phyloP scores from a whole-genome alignment of 116 monocot species.

The Phalaenopsis hybrid region DNA sequence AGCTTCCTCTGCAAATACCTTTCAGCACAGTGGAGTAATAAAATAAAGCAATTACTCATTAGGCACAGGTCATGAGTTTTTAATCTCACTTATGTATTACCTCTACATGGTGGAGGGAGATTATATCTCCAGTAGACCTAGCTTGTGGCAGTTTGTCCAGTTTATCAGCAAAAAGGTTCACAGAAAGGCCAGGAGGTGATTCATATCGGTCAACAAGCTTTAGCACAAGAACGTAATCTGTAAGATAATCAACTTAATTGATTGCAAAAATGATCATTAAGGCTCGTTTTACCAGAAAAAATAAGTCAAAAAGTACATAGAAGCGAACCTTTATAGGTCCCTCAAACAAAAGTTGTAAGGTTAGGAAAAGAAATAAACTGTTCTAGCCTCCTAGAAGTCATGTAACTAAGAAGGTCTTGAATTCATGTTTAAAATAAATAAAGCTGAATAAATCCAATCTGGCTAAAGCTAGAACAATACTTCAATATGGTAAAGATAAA shows the following conservation, averaged over 20 bases:
- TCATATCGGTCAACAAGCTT: conserved; percentile 5
- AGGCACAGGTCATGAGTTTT: not conserved
- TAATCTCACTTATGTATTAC: not conserved
- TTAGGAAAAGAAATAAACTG: not conserved
- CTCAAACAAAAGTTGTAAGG: not conserved
- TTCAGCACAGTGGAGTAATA: not conserved
- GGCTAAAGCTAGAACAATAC: not conserved
- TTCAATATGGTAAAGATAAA: not conserved
- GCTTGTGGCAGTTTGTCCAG: conserved; percentile 3
- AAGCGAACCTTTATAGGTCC: not conserved
- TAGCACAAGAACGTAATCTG: conserved; percentile 6
- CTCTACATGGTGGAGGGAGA: conserved; percentile 8
- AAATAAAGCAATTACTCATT: not conserved
- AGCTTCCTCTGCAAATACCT: not conserved
- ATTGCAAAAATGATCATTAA: not conserved
- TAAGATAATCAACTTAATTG: not conserved
- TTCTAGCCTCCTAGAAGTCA: not conserved
- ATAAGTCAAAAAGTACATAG: not conserved
- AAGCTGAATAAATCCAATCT: not conserved
- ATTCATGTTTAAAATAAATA: not conserved
- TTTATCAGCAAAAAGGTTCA: conserved; percentile 8
- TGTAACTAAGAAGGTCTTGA: not conserved
- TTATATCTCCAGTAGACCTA: conserved; percentile 4
- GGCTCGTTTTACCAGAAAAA: not conserved
- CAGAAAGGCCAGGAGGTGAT: not conserved